These are phyloP conservation scores for Podospora pseudoanserina DNA, from an alignment of 495 filamentous ascomycete genomes.

Conservation along the genomic window DNA sequence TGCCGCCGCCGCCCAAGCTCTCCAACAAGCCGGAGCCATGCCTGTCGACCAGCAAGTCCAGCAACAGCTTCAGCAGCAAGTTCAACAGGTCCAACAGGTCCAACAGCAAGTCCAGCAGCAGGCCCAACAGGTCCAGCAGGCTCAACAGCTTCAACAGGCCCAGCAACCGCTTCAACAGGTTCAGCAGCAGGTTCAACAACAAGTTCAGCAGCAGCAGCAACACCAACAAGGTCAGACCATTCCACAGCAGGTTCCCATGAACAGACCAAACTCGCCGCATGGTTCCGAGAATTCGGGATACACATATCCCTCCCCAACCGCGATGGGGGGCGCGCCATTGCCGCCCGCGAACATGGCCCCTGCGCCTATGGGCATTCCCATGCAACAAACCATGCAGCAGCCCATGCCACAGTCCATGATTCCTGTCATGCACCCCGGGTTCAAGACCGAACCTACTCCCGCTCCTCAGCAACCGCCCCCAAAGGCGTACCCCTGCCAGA, in stretches of 20 bases:
- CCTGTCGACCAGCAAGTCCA: conserved; percentile 14
- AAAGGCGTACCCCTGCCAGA: conserved; percentile 89
- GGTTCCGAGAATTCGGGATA: conserved; percentile 54
- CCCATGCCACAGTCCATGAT: conserved; percentile 43
- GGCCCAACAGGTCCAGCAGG: conserved; percentile 17
- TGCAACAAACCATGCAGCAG: neutral
- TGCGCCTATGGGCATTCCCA: conserved; percentile 44
- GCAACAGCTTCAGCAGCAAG: conserved; percentile 12
- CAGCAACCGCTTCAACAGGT: conserved; percentile 15
- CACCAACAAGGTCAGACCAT: conserved; percentile 3
- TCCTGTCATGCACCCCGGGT: conserved; percentile 32
- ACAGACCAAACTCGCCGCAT: conserved; percentile 67
- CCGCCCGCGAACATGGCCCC: conserved; percentile 51
- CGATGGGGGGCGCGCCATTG: conserved; percentile 36
- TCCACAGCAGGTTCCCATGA: conserved; percentile 43
- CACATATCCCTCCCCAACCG: conserved; percentile 37
- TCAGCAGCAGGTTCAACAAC: conserved; percentile 16
- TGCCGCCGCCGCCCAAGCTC: conserved; percentile 19
- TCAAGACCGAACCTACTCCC: conserved; percentile 30
- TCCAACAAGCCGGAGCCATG: conserved; percentile 13
- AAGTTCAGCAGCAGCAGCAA: conserved; percentile 20
- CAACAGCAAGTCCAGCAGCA: conserved; percentile 12
- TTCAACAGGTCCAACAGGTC: conserved; percentile 19
- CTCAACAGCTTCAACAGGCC: conserved; percentile 17
- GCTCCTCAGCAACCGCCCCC: conserved; percentile 26